Evolutionary conservation across 2,329 filamentous ascomycete species (phyloP).

Genomic region (Byssochlamys sp.): DNA sequence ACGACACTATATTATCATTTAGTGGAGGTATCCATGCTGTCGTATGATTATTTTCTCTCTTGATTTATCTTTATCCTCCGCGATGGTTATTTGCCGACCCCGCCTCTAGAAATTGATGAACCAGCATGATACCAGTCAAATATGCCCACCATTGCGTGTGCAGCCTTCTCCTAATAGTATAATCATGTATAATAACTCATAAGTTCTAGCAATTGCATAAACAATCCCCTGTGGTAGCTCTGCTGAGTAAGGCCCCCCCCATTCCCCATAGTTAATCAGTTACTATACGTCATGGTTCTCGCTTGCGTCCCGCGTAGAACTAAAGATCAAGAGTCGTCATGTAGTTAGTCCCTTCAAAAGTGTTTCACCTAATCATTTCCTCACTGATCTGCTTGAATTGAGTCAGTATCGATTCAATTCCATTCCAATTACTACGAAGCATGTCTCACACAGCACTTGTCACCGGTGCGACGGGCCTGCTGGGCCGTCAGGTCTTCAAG

Average conservation of each 20-base stretch:
- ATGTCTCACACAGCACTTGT: constrained; percentile 55
- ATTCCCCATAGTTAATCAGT: neutral
- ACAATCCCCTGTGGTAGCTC: neutral
- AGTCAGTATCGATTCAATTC: neutral
- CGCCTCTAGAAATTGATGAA: no score
- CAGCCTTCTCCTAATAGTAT: no score
- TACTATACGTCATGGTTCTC: neutral
- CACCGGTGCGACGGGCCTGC: constrained; percentile 74
- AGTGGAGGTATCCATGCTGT: no score
- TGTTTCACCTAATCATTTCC: neutral
- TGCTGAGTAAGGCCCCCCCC: neutral
- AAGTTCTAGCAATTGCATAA: no score
- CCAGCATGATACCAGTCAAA: no score
- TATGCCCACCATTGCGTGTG: no score
- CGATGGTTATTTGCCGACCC: no score
- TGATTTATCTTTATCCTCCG: no score
- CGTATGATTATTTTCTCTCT: no score
- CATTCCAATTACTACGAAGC: neutral
- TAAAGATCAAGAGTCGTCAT: neutral
- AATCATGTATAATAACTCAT: no score
- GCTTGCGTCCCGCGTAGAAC: neutral
- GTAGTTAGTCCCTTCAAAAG: neutral
- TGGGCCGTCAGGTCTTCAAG: constrained; percentile 67
- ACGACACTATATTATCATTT: no score
- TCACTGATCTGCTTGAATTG: neutral